Evolutionary conservation across 2,329 filamentous ascomycete species (phyloP).

Genomic region (Hypomyces rosellus): DNA sequence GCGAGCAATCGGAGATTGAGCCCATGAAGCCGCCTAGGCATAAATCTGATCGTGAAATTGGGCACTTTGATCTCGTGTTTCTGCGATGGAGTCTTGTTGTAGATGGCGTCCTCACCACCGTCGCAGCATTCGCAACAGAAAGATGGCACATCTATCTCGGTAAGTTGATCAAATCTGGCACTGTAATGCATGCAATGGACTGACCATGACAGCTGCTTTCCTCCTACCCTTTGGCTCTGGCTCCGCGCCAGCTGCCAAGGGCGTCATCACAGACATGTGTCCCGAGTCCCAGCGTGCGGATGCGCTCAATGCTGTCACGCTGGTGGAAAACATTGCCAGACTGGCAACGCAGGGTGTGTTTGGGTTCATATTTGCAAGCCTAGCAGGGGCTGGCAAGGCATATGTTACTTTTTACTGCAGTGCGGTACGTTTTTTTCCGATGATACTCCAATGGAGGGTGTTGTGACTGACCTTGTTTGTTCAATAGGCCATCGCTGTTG

Average conservation of each 20-base stretch:
- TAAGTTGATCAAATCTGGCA: constrained; percentile 19
- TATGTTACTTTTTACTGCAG: constrained; percentile 63
- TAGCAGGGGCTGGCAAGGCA: constrained; percentile 53
- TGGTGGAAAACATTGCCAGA: constrained; percentile 63
- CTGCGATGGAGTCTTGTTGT: constrained; percentile 58
- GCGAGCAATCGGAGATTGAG: constrained; percentile 38
- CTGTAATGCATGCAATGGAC: background rate
- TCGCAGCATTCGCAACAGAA: constrained; percentile 54
- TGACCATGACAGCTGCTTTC: constrained; percentile 42
- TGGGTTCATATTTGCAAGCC: constrained; percentile 58
- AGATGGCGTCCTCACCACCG: constrained; percentile 58
- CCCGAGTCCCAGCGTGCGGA: constrained; percentile 55
- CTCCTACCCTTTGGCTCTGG: constrained; percentile 63
- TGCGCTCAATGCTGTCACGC: constrained; percentile 60
- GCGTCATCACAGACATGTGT: constrained; percentile 67
- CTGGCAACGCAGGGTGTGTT: constrained; percentile 60
- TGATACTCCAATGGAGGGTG: too few species aligned
- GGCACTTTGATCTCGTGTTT: constrained; percentile 61
- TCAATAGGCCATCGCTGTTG: constrained; percentile 42
- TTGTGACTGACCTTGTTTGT: background rate
- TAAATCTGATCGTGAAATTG: constrained; percentile 38
- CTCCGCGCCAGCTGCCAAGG: constrained; percentile 63
- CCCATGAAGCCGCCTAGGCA: constrained; percentile 27
- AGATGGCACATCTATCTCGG: constrained; percentile 64
- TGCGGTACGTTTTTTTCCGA: constrained; percentile 42